Conservation (phyloP, 169 alveolate genomes). For the Cryptosporidium sp. region DNA sequence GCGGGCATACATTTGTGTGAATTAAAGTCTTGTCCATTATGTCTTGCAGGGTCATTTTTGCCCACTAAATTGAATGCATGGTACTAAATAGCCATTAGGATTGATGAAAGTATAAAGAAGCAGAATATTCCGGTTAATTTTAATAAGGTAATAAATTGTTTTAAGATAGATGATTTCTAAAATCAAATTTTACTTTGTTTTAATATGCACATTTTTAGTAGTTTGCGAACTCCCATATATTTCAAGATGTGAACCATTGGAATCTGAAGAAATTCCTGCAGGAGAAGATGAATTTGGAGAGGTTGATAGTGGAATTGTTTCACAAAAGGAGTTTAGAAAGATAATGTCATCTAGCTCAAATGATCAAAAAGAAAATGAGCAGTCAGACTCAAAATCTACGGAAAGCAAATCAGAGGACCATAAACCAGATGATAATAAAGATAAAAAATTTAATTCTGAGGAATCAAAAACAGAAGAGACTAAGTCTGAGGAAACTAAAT, state of each 20-base stretch:
- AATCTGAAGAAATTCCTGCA: conserved; percentile 15
- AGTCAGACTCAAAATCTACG: background rate
- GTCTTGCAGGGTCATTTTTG: conserved; percentile 39
- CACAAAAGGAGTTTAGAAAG: conserved; percentile 41
- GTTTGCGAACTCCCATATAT: background rate
- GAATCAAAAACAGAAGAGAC: background rate
- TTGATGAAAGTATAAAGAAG: conserved; percentile 7
- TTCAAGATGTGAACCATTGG: conserved; percentile 21
- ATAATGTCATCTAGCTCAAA: conserved; percentile 13
- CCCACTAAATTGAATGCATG: conserved; percentile 55
- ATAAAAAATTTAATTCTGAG: background rate
- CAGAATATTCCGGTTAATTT: background rate
- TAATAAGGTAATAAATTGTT: background rate
- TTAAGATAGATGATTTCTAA: conserved; percentile 5
- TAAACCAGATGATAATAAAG: background rate
- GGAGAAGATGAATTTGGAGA: conserved; percentile 35
- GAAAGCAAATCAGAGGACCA: background rate
- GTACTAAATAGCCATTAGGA: conserved; percentile 1
- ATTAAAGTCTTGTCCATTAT: conserved; percentile 52
- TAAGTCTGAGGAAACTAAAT: background rate
- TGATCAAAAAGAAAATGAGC: background rate
- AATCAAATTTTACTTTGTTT: conserved; percentile 1
- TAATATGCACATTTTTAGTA: background rate
- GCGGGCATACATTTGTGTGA: conserved; percentile 63
- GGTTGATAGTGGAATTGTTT: background rate